Conservation (phyloP, 2,329 filamentous ascomycete genomes). For the Diaporthe citrichinensis region DNA sequence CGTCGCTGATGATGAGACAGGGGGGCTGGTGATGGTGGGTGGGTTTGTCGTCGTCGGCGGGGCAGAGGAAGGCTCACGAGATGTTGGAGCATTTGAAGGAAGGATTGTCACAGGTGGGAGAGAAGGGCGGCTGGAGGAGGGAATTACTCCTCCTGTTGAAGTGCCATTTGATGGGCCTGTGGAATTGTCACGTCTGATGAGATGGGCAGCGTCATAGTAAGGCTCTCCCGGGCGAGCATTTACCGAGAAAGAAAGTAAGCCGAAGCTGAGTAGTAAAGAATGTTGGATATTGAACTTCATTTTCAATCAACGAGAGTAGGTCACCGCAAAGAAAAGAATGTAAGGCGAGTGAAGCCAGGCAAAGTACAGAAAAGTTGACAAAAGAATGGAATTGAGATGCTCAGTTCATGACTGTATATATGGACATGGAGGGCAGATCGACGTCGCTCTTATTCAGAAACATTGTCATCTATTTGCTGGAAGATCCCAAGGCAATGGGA, state of each 20-base stretch:
- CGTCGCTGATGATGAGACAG: neutral
- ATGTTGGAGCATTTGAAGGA: neutral
- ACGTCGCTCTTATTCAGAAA: constrained; percentile 10
- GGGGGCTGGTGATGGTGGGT: constrained; percentile 8
- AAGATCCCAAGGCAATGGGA: neutral
- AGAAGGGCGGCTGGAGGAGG: constrained; percentile 1
- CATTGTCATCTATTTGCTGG: neutral
- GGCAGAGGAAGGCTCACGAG: neutral
- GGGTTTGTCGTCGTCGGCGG: constrained; percentile 13
- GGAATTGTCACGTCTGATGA: constrained; percentile 12
- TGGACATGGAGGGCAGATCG: neutral
- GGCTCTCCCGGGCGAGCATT: neutral
- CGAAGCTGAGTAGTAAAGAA: constrained; percentile 1
- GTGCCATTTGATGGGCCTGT: neutral
- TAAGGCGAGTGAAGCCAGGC: constrained; percentile 8
- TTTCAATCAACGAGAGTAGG: constrained; percentile 23
- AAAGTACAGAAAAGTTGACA: neutral
- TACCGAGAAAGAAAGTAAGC: constrained; percentile 1
- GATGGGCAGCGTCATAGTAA: constrained; percentile 12
- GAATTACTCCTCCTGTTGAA: neutral
- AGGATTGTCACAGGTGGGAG: neutral
- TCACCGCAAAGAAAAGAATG: neutral
- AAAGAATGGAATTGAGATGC: neutral
- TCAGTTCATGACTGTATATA: neutral
- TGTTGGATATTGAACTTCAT: constrained; percentile 20